Evolutionary conservation across 1,284 basidiomycete species (phyloP).

Genomic region (Coniferiporia weirii): DNA sequence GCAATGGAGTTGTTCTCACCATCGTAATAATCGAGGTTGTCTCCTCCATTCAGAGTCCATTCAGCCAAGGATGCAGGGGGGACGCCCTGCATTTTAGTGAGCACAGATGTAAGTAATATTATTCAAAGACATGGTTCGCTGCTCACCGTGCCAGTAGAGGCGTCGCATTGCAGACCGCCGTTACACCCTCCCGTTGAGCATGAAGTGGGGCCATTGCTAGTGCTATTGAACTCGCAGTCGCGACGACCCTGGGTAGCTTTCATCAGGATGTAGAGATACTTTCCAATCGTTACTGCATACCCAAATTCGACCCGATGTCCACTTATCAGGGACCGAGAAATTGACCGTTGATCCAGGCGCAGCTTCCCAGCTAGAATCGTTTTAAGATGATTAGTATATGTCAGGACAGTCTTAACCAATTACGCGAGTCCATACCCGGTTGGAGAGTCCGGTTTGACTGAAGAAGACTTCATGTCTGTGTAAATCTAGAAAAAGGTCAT

Average conservation of each 20-base stretch:
- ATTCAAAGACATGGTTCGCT: no score
- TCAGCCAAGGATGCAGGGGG: conserved; percentile 58
- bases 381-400: background rate
- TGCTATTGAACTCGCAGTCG: conserved; percentile 35
- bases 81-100: conserved; percentile 36
- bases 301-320: conserved; percentile 29
- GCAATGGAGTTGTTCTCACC: conserved; percentile 27
- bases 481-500: conserved; percentile 20
- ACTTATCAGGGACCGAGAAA: conserved; percentile 27
- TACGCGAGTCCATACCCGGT: conserved; percentile 11
- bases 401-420: no score
- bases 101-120: background rate
- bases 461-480: conserved; percentile 20
- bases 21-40: conserved; percentile 42
- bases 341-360: conserved; percentile 17
- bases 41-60: conserved; percentile 41
- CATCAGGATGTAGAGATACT: background rate
- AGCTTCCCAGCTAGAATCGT: conserved; percentile 23
- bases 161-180: conserved; percentile 41
- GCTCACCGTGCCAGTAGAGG: conserved; percentile 14
- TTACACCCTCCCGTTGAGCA: conserved; percentile 43
- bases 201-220: conserved; percentile 35
- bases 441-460: conserved; percentile 17
- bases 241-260: conserved; percentile 39
- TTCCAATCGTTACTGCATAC: background rate